Evolutionary conservation across 768 basidiomycete species (phyloP), one percentile per base, ranked within the genome.

Genomic region (Amylocystis lapponica): DNA sequence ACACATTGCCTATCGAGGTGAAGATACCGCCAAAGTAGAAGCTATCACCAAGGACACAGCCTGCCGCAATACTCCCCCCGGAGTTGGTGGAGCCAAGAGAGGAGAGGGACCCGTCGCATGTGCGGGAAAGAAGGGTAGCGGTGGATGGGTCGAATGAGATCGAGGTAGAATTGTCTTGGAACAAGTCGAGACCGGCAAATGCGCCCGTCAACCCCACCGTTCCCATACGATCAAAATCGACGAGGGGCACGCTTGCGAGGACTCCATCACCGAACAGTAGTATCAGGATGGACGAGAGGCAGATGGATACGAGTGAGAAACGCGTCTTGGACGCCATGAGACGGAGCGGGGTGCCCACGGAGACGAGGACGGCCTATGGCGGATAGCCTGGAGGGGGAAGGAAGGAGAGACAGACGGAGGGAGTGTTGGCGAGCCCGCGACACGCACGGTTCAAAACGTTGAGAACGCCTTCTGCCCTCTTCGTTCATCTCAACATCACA

Each of bases 1-100:
- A 62, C 27, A 72, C 68, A 30, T 70, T 74, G 37, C 69, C 72
- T 42, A 97, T 68, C 39, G 84, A 78, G 26, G 79, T 76, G 63
- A 99, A 99, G 45, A 74, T 75, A 36, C 96, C 96, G 8, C 80
- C 89, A 39, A 97, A 59, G 63, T 86, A 96, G 54, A 91, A 76
- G 17, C 71, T 72, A 53, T 77, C 71, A 58, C 73, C 71, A 43
- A 91, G 70, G 31, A 72, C 65, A 59, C 93, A 97, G 4, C 86
- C 76, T 3, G 91, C 75, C 39, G 67, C 62, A 48, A 99, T 84
- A 41, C 66, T 68, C 4, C 94, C 95, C 17, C 91, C 93, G 0
- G 72, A 31, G 56, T 91, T 85, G 11, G 91, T 94, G 9, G 80
- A 80, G 17, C 81, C 92, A 47, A 95, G 63, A 34, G 70, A 72